phyloP scores from a whole-genome alignment of 2,329 filamentous ascomycete genomes.

The Fusarium annulatum region DNA sequence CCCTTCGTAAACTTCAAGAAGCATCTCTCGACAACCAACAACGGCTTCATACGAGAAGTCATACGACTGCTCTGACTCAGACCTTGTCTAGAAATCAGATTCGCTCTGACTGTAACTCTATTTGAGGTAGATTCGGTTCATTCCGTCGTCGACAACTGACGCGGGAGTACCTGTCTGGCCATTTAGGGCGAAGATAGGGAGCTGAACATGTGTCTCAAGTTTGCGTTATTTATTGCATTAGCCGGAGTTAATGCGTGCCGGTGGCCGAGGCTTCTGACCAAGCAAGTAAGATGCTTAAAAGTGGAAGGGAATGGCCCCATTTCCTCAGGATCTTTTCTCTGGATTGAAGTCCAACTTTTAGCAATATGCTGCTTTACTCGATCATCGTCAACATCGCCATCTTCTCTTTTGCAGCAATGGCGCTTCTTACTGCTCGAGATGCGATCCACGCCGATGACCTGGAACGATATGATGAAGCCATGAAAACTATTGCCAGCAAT shows the following conservation, averaged over 20 bases:
- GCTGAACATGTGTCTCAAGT: fast-evolving
- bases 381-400: fast-evolving
- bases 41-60: fast-evolving
- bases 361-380: neutral
- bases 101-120: no score
- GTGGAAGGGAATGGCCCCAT: no score
- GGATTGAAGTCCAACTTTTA: fast-evolving
- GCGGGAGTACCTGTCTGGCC: neutral
- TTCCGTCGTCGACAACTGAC: neutral
- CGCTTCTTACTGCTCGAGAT: neutral
- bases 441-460: neutral
- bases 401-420: neutral
- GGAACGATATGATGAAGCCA: neutral
- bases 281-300: fast-evolving
- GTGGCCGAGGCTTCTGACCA: neutral
- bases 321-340: no score
- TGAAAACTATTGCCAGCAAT: neutral
- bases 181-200: no score
- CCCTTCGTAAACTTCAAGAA: neutral
- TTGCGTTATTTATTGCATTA: neutral
- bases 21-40: neutral
- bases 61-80: neutral
- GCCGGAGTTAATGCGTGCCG: fast-evolving
- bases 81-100: neutral
- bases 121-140: fast-evolving